phyloP scores from a whole-genome alignment of 2,329 filamentous ascomycete species.

The Davidsoniella eucalypti region DNA sequence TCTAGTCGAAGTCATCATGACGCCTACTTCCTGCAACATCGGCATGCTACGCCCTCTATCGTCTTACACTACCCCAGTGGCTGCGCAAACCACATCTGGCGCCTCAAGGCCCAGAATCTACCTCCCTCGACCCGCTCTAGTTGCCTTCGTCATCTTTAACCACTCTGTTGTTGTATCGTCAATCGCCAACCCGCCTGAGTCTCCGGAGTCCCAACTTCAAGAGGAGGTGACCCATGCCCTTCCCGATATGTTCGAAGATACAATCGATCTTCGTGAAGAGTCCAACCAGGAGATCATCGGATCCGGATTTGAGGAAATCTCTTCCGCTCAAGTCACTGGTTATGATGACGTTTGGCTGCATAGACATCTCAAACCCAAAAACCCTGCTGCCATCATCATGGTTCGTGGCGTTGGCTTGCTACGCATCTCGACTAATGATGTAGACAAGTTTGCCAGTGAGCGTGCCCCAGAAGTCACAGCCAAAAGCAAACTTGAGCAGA shows the following conservation, averaged over 20 bases:
- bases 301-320: slow-evolving; percentile 42
- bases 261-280: slow-evolving; percentile 59
- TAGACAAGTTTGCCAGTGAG: slow-evolving; percentile 42
- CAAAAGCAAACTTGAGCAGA: slow-evolving; percentile 83
- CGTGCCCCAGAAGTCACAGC: slow-evolving; percentile 51
- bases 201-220: slow-evolving; percentile 61
- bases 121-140: slow-evolving; percentile 60
- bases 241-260: slow-evolving; percentile 64
- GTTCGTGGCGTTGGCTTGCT: slow-evolving; percentile 47
- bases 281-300: slow-evolving; percentile 46
- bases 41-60: slow-evolving; percentile 52
- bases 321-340: slow-evolving; percentile 16
- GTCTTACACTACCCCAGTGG: slow-evolving; percentile 40
- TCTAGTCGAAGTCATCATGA: slow-evolving; percentile 55
- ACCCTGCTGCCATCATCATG: slow-evolving; percentile 44
- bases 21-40: slow-evolving; percentile 35
- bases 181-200: slow-evolving; percentile 47
- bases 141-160: slow-evolving; percentile 69
- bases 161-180: slow-evolving; percentile 65
- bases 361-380: slow-evolving; percentile 39
- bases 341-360: slow-evolving; percentile 33
- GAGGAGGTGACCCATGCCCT: slow-evolving; percentile 42
- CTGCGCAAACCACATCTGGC: slow-evolving; percentile 23
- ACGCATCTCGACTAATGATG: slow-evolving; percentile 40
- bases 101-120: slow-evolving; percentile 47